Evolutionary conservation across 805 yeast genomes (phyloP).

Genomic region (Clavispora asparagi): DNA sequence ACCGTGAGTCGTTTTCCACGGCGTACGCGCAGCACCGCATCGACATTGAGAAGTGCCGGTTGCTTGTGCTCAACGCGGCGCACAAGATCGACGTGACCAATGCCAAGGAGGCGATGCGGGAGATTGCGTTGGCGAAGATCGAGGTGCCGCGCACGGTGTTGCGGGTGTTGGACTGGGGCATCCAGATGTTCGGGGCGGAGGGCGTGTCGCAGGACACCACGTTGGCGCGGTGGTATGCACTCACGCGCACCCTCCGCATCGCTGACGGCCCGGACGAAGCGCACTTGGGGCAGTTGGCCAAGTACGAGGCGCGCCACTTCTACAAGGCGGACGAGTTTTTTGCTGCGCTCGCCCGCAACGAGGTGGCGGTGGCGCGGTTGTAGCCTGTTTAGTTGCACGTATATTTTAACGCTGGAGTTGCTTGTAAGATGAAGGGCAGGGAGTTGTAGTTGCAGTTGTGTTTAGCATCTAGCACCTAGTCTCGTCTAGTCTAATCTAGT

Average conservation of each 20-base stretch:
- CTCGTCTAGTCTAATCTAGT: too few species aligned
- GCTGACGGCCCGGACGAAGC: constrained; percentile 74
- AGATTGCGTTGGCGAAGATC: constrained; percentile 60
- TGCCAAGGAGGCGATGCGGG: constrained; percentile 50
- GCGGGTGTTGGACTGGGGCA: constrained; percentile 53
- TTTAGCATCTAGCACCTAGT: too few species aligned
- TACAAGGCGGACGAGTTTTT: constrained; percentile 32
- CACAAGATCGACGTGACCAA: constrained; percentile 49
- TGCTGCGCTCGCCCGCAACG: constrained; percentile 15
- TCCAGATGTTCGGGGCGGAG: constrained; percentile 61
- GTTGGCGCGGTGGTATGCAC: constrained; percentile 48
- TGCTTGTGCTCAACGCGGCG: constrained; percentile 58
- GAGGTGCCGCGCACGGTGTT: constrained; percentile 54
- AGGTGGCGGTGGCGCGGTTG: constrained; percentile 21
- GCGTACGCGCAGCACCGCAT: constrained; percentile 50
- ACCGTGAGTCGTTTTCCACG: constrained; percentile 46
- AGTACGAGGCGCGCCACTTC: constrained; percentile 38
- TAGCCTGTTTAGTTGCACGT: too few species aligned
- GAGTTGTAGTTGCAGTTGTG: too few species aligned
- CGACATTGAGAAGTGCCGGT: constrained; percentile 48
- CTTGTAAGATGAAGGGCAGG: too few species aligned
- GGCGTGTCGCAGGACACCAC: constrained; percentile 60
- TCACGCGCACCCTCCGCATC: constrained; percentile 50
- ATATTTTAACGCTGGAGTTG: too few species aligned
- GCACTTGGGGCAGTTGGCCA: constrained; percentile 53